Percentiles rank a stretch among this genome's conserved stretches.
Evolutionary conservation across 2,329 filamentous ascomycete genomes (phyloP).

Genomic region (Calonectria hongkongensis): DNA sequence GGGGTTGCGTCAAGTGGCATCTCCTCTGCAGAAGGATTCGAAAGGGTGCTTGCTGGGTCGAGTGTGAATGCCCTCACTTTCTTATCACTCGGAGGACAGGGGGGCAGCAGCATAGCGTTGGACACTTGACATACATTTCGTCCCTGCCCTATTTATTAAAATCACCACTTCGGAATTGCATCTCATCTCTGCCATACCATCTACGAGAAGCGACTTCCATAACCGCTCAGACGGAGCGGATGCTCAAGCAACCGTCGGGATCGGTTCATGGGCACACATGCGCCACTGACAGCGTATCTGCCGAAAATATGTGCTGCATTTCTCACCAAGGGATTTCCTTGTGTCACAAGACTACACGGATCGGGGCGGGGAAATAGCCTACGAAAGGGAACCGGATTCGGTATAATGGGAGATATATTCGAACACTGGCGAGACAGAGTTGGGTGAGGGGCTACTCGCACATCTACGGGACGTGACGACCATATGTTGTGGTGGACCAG

Average conservation of each 20-base stretch:
- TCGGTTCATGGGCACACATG: conserved; percentile 38
- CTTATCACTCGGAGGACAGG: background rate
- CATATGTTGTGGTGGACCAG: background rate
- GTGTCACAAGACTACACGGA: conserved; percentile 10
- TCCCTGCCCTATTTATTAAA: background rate
- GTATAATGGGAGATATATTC: background rate
- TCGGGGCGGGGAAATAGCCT: background rate
- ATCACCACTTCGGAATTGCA: background rate
- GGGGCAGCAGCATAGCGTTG: background rate
- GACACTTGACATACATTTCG: background rate
- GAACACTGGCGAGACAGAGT: background rate
- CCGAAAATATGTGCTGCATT: conserved; percentile 25
- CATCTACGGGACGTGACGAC: conserved; percentile 3
- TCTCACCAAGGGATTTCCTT: background rate
- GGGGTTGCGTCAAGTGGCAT: conserved; percentile 40
- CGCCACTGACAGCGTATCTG: conserved; percentile 40
- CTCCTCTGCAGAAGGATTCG: background rate
- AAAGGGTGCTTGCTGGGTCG: background rate
- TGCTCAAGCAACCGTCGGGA: conserved; percentile 29
- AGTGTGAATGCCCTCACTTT: conserved; percentile 15
- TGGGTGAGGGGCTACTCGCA: background rate
- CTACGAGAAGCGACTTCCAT: background rate
- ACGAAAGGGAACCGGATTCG: background rate
- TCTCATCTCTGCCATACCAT: conserved; percentile 6
- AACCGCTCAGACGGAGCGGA: conserved; percentile 20